Percentiles rank a stretch among this genome's conserved stretches.
phyloP scores from a whole-genome alignment of 2,329 filamentous ascomycete genomes.

The Fusarium metavorans region DNA sequence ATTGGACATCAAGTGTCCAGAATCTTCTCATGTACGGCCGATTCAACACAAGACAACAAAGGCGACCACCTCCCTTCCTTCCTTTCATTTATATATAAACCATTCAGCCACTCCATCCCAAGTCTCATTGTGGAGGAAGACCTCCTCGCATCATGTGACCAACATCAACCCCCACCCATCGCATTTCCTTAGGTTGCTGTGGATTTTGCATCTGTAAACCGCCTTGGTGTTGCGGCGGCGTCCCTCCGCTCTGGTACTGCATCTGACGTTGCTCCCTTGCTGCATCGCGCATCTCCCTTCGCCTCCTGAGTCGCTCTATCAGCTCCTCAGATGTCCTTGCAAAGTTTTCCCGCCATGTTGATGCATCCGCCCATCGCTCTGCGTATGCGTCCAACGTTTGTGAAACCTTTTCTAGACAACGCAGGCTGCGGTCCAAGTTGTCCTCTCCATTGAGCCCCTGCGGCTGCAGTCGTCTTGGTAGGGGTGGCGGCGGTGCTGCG shows the following conservation, averaged over 20 bases:
- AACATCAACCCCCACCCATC: slow-evolving; percentile 61
- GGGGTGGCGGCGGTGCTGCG: slow-evolving; percentile 63
- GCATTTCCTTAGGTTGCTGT: slow-evolving; percentile 50
- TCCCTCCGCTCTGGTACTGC: slow-evolving; percentile 49
- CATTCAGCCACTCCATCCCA: not conserved
- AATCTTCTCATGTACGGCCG: not conserved
- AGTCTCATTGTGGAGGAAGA: slow-evolving; percentile 16
- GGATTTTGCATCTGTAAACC: slow-evolving; percentile 35
- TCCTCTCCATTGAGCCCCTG: slow-evolving; percentile 55
- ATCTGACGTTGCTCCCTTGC: slow-evolving; percentile 51
- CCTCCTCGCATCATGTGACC: slow-evolving; percentile 56
- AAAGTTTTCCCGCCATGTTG: slow-evolving; percentile 65
- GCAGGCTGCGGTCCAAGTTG: slow-evolving; percentile 67
- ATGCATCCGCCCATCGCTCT: slow-evolving; percentile 69
- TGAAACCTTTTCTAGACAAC: slow-evolving; percentile 65
- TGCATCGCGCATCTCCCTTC: slow-evolving; percentile 50
- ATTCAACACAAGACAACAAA: not conserved
- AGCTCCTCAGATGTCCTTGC: slow-evolving; percentile 61
- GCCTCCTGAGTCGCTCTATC: slow-evolving; percentile 56
- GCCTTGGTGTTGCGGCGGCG: slow-evolving; percentile 34
- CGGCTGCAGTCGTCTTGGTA: slow-evolving; percentile 59
- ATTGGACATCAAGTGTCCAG: not conserved
- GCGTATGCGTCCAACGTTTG: slow-evolving; percentile 68
- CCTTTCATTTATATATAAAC: not conserved
- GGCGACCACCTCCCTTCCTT: not conserved